Evolutionary conservation across 495 filamentous ascomycete species (phyloP), one percentile per base, ranked within the genome.

Genomic region (Glonium stellatum): DNA sequence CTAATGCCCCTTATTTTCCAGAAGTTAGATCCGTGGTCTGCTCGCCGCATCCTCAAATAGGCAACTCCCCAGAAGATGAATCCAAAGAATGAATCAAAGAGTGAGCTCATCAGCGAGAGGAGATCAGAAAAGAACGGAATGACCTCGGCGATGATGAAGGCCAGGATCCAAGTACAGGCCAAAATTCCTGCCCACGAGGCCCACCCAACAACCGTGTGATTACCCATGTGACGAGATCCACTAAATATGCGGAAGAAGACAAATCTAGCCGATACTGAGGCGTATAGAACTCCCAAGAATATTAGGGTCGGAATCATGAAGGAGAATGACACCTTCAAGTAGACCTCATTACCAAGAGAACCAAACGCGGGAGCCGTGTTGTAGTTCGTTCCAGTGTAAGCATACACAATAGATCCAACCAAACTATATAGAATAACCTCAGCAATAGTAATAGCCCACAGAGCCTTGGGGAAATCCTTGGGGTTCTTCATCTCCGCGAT

Each of bases 11-110:
- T 75, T 0, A 77, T 73, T 66, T 76, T 83, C 25, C 82, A 79
- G 55, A 87, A 85, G 0, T 72, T 71, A 2, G 82, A 75, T 2
- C 85, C 82, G 61, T 87, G 78, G 57, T 92, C 88, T 0, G 79
- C 85, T 44, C 73, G 70, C 15, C 89, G 78, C 90, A 95, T 91
- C 34, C 88, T 83, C 61, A 93, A 78, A 69, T 93, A 95, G 1
- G 90, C 90, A 4, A 88, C 81, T 31, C 89, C 90, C 90, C 90
- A 95, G 79, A 93, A 95, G 67, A 95, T 92, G 75, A 92, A 95
- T 18, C 90, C 90, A 61, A 95, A 95, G 76, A 93, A 95, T 23
- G 87, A 90, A 71, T 95, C 90, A 66, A 95, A 95, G 13, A 95
- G 80, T 18, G 88, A 88, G 63, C 88, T 92, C 88, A 95, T 91